These are phyloP conservation scores for Tuber magnatum DNA, from an alignment of 495 filamentous ascomycete genomes.

Conservation along the genomic window DNA sequence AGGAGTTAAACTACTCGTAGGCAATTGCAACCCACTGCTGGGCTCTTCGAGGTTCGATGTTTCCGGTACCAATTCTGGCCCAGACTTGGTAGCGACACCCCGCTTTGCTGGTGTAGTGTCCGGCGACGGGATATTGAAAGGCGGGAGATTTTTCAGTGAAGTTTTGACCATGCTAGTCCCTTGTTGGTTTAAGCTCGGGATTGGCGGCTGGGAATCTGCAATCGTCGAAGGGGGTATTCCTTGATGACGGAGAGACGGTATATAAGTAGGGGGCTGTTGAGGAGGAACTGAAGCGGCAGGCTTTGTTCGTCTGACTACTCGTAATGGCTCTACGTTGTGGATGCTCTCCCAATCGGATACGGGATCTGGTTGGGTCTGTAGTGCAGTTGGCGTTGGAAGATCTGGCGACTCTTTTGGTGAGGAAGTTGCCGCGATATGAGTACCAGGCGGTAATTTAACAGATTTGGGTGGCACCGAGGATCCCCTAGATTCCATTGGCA, in stretches of 20 bases:
- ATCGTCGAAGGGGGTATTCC: not conserved
- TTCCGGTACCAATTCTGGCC: constrained; percentile 33
- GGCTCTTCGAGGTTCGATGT: constrained; percentile 13
- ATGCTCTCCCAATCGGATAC: not conserved
- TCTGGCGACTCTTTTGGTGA: not conserved
- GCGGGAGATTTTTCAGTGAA: constrained; percentile 27
- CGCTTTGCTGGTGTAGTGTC: not conserved
- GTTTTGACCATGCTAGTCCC: constrained; percentile 13
- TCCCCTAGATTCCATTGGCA: not conserved
- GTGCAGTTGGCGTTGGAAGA: not conserved
- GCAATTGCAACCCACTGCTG: constrained; percentile 9
- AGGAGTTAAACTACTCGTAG: constrained; percentile 22
- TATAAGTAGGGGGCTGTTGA: not conserved
- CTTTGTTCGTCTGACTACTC: not conserved
- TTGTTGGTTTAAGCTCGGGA: not conserved
- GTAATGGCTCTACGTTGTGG: not conserved
- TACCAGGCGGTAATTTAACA: not conserved
- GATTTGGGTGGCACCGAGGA: not conserved
- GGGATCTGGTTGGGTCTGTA: not conserved
- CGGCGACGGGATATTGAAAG: constrained; percentile 36
- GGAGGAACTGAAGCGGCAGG: not conserved
- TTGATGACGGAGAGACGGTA: not conserved
- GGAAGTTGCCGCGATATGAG: not conserved
- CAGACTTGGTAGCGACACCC: not conserved
- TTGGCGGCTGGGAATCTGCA: constrained; percentile 11